Evolutionary conservation across 768 basidiomycete species (phyloP).

Genomic region (Erythrobasidium yunnanense): DNA sequence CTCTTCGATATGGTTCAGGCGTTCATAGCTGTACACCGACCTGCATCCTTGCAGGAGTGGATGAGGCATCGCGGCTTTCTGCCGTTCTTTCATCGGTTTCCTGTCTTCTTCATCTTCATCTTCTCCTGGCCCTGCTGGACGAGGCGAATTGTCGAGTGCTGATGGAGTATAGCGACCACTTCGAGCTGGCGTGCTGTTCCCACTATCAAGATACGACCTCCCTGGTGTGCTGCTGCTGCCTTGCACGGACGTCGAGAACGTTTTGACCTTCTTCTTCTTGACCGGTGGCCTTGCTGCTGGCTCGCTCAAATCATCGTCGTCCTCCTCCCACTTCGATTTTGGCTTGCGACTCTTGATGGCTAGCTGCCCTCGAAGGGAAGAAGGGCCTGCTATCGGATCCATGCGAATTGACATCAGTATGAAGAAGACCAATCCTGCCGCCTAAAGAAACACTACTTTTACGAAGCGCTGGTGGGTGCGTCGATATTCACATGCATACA

Average conservation of each 20-base stretch:
- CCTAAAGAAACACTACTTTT: too few species aligned
- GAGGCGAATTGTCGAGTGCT: slow-evolving; percentile 1
- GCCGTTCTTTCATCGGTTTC: background rate
- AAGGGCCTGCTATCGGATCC: background rate
- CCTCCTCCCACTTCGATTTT: slow-evolving; percentile 30
- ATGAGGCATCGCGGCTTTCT: slow-evolving; percentile 37
- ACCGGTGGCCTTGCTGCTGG: background rate
- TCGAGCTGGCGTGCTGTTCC: background rate
- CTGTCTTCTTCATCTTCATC: background rate
- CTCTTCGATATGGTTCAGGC: slow-evolving; percentile 95
- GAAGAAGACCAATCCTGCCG: too few species aligned
- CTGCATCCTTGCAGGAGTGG: slow-evolving; percentile 72
- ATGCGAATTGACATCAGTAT: too few species aligned
- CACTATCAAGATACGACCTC: background rate
- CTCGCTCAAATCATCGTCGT: slow-evolving; percentile 26
- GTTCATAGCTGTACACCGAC: slow-evolving; percentile 85
- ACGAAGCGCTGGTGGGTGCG: too few species aligned
- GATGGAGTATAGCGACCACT: background rate
- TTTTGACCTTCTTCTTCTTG: slow-evolving; percentile 29
- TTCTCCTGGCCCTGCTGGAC: background rate
- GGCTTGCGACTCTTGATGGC: background rate
- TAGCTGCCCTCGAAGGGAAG: background rate
- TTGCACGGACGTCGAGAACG: slow-evolving; percentile 15
- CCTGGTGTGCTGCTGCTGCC: slow-evolving; percentile 9
- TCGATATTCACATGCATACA: too few species aligned